phyloP scores from a whole-genome alignment of 192 early-diverging fungal species.

The Coemansia sp. region DNA sequence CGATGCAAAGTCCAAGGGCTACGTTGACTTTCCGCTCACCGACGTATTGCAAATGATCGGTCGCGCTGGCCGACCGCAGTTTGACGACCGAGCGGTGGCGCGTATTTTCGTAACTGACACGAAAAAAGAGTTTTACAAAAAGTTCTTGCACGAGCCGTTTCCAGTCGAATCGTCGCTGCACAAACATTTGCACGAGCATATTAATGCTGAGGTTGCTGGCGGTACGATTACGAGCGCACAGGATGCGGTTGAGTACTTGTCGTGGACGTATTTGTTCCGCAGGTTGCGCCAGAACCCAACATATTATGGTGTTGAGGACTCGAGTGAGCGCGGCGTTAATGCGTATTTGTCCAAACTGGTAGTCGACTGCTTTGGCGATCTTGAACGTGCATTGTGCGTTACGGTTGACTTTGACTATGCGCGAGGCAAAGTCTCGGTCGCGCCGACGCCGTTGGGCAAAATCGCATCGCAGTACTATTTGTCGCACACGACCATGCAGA shows the following conservation, averaged over 20 bases:
- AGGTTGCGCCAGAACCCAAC: slow-evolving; percentile 91
- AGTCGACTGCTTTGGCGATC: slow-evolving; percentile 65
- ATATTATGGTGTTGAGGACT: slow-evolving; percentile 88
- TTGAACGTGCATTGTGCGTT: slow-evolving; percentile 73
- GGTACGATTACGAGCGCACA: slow-evolving; percentile 87
- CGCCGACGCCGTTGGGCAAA: slow-evolving; percentile 71
- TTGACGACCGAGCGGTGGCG: slow-evolving; percentile 90
- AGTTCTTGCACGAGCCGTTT: slow-evolving; percentile 94
- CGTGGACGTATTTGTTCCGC: slow-evolving; percentile 96
- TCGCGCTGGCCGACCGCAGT: slow-evolving; percentile 93
- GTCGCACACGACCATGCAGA: slow-evolving; percentile 73
- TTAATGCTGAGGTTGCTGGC: slow-evolving; percentile 91
- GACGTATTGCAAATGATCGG: slow-evolving; percentile 99
- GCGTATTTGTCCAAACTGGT: slow-evolving; percentile 79
- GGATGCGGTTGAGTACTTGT: slow-evolving; percentile 93
- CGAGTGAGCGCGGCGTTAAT: slow-evolving; percentile 66
- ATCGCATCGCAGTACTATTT: slow-evolving; percentile 95
- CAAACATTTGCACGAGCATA: slow-evolving; percentile 75
- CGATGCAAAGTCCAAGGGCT: slow-evolving; percentile 84
- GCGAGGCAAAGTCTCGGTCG: slow-evolving; percentile 39
- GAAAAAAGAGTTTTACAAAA: slow-evolving; percentile 99
- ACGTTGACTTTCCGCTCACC: slow-evolving; percentile 96
- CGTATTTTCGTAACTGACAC: slow-evolving; percentile 90
- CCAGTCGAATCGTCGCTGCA: slow-evolving; percentile 86
- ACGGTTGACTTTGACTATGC: slow-evolving; percentile 51